Percentiles rank a stretch among this genome's conserved stretches.
phyloP scores from a whole-genome alignment of 371 early-diverging fungal species.

The Mucor sp. region DNA sequence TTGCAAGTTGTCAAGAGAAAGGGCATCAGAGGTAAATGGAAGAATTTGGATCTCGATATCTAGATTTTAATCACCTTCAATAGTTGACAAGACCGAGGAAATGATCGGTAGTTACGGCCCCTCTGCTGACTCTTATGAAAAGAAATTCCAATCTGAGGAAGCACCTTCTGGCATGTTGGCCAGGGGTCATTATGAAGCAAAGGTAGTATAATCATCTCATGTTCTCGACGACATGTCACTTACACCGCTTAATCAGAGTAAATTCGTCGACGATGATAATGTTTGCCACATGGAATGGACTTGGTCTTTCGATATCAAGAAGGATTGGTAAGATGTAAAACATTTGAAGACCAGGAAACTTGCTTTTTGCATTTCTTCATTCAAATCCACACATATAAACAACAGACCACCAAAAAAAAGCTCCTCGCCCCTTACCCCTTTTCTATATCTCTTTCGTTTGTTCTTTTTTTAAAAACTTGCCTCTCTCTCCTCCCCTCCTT shows the following conservation, averaged over 20 bases:
- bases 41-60: neutral
- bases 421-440: neutral
- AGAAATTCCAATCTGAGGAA: conserved; percentile 82
- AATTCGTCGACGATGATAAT: conserved; percentile 67
- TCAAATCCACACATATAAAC: neutral
- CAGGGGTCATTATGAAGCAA: conserved; percentile 88
- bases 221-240: neutral
- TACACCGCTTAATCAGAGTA: conserved; percentile 33
- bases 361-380: neutral
- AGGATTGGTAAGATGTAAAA: conserved; percentile 58
- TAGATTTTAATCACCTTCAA: neutral
- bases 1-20: conserved; percentile 91
- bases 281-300: conserved; percentile 63
- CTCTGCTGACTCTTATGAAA: conserved; percentile 71
- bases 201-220: conserved; percentile 34
- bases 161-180: conserved; percentile 92
- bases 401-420: neutral
- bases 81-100: conserved; percentile 91
- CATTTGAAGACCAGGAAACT: neutral
- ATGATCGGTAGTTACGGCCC: conserved; percentile 98
- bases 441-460: neutral
- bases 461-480: neutral
- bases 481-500: neutral
- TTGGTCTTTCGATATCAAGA: conserved; percentile 73
- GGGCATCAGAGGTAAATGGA: conserved; percentile 69